Conservation (phyloP, 2,329 filamentous ascomycete species). For the Pseudocercospora ulei region DNA sequence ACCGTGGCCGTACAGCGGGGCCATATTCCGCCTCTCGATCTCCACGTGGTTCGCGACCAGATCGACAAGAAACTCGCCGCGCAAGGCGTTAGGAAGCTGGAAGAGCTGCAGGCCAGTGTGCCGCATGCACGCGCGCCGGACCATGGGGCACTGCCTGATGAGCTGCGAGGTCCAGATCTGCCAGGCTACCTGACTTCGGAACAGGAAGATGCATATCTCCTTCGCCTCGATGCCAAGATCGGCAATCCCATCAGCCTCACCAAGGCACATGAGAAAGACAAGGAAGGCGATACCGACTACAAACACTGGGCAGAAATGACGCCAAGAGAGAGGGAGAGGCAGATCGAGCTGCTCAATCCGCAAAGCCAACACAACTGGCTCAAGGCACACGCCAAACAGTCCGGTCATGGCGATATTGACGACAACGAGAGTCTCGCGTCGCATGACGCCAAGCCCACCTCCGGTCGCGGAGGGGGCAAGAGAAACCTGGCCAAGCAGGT, state of each 20-base stretch:
- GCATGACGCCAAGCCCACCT: slow-evolving; percentile 63
- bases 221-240: slow-evolving; percentile 51
- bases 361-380: slow-evolving; percentile 96
- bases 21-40: slow-evolving; percentile 29
- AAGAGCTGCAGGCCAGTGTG: slow-evolving; percentile 36
- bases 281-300: slow-evolving; percentile 19
- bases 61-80: slow-evolving; percentile 30
- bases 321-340: slow-evolving; percentile 42
- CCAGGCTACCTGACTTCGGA: slow-evolving; percentile 58
- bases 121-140: slow-evolving; percentile 33
- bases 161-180: slow-evolving; percentile 47
- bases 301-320: slow-evolving; percentile 35
- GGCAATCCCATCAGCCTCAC: slow-evolving; percentile 42
- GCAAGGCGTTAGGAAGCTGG: slow-evolving; percentile 30
- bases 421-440: slow-evolving; percentile 67
- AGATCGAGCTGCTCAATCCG: slow-evolving; percentile 60
- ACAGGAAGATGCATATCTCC: slow-evolving; percentile 65
- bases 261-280: slow-evolving; percentile 15
- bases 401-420: slow-evolving; percentile 23
- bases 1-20: slow-evolving; percentile 32
- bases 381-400: slow-evolving; percentile 26
- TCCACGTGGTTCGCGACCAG: slow-evolving; percentile 29
- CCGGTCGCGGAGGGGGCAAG: slow-evolving; percentile 27
- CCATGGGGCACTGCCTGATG: slow-evolving; percentile 29
- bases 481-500: slow-evolving; percentile 33